Conservation (phyloP, 2,329 filamentous ascomycete species). For the Camptophora hylomeconis region DNA sequence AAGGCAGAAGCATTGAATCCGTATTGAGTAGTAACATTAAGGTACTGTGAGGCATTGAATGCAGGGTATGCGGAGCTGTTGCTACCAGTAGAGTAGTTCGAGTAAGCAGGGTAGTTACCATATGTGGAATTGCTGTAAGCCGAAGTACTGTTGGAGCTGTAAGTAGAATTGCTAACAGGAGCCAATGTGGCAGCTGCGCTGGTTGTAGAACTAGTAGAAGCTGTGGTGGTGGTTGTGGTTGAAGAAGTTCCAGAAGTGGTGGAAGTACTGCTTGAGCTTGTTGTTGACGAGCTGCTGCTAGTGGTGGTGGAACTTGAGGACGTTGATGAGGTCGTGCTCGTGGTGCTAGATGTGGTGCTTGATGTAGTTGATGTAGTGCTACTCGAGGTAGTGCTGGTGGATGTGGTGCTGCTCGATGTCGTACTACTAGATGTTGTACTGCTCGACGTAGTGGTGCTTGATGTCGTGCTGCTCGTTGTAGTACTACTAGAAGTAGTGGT, state of each 20-base stretch:
- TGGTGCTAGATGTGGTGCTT: not conserved
- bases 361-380: not conserved
- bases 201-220: not conserved
- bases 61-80: not conserved
- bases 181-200: not conserved
- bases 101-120: too few relatives aligned
- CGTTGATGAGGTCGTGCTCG: not conserved
- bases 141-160: not conserved
- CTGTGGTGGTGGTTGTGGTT: not conserved
- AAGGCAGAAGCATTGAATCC: not conserved
- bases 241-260: not conserved
- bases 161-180: not conserved
- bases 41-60: not conserved
- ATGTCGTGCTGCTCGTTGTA: not conserved
- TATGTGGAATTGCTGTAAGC: not conserved
- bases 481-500: not conserved
- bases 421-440: not conserved
- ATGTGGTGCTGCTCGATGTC: not conserved
- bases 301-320: not conserved
- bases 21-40: not conserved
- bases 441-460: not conserved
- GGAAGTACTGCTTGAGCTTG: not conserved
- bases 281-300: not conserved
- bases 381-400: not conserved
- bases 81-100: not conserved